Evolutionary conservation across 805 yeast genomes (phyloP), one percentile per base, ranked within the genome.

Genomic region (Candida krabiensis): DNA sequence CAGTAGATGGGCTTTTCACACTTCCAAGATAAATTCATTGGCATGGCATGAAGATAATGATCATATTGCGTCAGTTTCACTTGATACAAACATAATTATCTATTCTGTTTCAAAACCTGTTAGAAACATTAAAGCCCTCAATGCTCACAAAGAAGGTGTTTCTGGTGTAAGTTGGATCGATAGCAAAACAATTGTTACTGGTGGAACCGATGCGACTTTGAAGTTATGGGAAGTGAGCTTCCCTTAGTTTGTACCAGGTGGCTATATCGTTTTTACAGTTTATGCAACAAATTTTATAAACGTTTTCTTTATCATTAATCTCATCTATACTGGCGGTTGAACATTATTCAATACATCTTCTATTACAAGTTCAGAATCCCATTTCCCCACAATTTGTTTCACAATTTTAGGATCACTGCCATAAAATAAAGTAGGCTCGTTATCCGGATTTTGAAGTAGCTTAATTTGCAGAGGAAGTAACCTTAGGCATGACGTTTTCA

Each of bases 1-100:
- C 2, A 79, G 95, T 0, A 77, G 97, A 58, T 93, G 99, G 99
- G 83, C 95, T 0, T 91, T 87, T 79, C 97, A 93, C 60, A 86
- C 90, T 2, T 83, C 96, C 40, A 80, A 76, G 38, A 83, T 93
- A 46, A 79, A 78, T 41, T 75, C 81, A 21, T 85, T 93, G 33
- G 62, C 79, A 17, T 93, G 98, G 99, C 75, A 81, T 30, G 67
- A 67, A 8, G 89, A 84, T 50, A 82, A 86, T 40, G 79, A 82
- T 49, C 80, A 75, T 49, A 73, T 86, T 30, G 86, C 81, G 15
- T 80, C 91, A 41, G 93, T 84, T 0, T 86, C 96, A 0, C 67
- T 88, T 40, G 99, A 93, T 58, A 82, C 95, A 5, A 81, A 83
- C 44, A 66, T 93, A 31, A 80, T 80, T 47, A 68, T 93, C 12